Percentiles rank a stretch among this genome's conserved stretches.
phyloP scores from a whole-genome alignment of 192 early-diverging fungal genomes.

The Powellomyces hirtus region DNA sequence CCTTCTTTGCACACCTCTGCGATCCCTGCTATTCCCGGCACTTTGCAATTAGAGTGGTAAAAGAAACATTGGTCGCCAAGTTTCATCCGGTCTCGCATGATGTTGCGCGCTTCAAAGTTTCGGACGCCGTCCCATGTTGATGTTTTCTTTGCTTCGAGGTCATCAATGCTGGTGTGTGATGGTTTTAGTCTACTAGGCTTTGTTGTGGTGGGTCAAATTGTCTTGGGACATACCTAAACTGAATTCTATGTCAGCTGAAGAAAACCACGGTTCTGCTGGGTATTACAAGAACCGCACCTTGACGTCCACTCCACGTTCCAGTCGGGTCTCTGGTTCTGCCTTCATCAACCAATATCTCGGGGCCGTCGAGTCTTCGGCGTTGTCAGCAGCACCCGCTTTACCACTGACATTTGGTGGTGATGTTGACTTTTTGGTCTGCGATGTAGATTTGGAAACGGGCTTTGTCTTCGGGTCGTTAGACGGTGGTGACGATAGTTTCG shows the following conservation, averaged over 20 bases:
- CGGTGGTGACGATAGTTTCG: not conserved
- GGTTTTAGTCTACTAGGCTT: not conserved
- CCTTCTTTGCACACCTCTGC: constrained; percentile 59
- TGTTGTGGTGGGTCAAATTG: too few relatives aligned
- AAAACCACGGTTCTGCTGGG: too few relatives aligned
- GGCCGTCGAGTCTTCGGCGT: not conserved
- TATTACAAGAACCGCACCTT: constrained; percentile 29
- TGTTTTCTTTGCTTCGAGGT: not conserved
- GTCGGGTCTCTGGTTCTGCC: constrained; percentile 69
- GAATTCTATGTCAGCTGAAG: too few relatives aligned
- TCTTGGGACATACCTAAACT: too few relatives aligned
- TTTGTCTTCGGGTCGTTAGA: not conserved
- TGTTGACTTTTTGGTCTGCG: not conserved
- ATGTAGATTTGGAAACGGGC: not conserved
- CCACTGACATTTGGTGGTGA: too few relatives aligned
- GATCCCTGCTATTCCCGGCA: constrained; percentile 78
- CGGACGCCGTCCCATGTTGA: constrained; percentile 11
- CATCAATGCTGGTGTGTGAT: not conserved
- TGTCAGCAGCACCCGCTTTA: not conserved
- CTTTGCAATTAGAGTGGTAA: constrained; percentile 86
- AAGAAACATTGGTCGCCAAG: constrained; percentile 69
- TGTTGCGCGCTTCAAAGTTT: constrained; percentile 80
- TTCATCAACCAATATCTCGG: constrained; percentile 73
- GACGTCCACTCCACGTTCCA: constrained; percentile 65
- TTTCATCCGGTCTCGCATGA: constrained; percentile 75